phyloP scores from a whole-genome alignment of 2,329 filamentous ascomycete genomes.

The Hypoxylon sp. region DNA sequence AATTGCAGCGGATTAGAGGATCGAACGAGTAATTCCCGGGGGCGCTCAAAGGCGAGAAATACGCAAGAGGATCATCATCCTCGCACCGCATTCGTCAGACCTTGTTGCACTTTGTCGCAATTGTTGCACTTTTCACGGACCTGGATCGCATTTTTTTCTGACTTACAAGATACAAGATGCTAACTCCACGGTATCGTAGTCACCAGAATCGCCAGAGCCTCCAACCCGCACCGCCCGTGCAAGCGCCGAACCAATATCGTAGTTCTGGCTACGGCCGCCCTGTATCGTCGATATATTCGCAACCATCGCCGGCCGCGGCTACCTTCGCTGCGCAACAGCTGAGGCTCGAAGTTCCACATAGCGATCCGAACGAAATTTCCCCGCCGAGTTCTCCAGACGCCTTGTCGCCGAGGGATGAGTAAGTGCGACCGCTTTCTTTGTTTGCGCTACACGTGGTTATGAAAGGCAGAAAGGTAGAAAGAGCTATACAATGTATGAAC shows the following conservation, averaged over 20 bases:
- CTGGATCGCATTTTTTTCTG: slow-evolving; percentile 2
- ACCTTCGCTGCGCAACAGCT: slow-evolving; percentile 54
- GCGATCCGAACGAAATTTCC: slow-evolving; percentile 62
- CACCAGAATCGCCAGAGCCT: slow-evolving; percentile 49
- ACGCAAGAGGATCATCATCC: slow-evolving; percentile 38
- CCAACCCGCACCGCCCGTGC: slow-evolving; percentile 51
- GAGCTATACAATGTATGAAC: slow-evolving; percentile 9
- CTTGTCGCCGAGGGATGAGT: slow-evolving; percentile 58
- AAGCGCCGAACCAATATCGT: slow-evolving; percentile 53
- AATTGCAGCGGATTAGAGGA: slow-evolving; percentile 31
- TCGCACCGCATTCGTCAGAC: slow-evolving; percentile 31
- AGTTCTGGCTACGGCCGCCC: slow-evolving; percentile 61
- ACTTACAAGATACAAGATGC: slow-evolving; percentile 47
- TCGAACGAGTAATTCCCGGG: slow-evolving; percentile 19
- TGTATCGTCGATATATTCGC: slow-evolving; percentile 74
- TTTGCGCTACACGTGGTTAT: slow-evolving; percentile 10
- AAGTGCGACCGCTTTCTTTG: slow-evolving; percentile 54
- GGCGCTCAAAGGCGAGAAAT: slow-evolving; percentile 20
- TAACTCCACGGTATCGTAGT: slow-evolving; percentile 48
- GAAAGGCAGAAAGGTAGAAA: slow-evolving; percentile 20
- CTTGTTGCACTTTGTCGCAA: slow-evolving; percentile 31
- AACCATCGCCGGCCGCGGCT: slow-evolving; percentile 62
- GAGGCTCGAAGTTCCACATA: slow-evolving; percentile 45
- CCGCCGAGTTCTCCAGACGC: slow-evolving; percentile 71
- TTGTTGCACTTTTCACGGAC: not conserved